Percentiles rank a stretch among this genome's conserved stretches.
phyloP scores from a whole-genome alignment of 1,139 yeast species.

The Candida sanyaensis region DNA sequence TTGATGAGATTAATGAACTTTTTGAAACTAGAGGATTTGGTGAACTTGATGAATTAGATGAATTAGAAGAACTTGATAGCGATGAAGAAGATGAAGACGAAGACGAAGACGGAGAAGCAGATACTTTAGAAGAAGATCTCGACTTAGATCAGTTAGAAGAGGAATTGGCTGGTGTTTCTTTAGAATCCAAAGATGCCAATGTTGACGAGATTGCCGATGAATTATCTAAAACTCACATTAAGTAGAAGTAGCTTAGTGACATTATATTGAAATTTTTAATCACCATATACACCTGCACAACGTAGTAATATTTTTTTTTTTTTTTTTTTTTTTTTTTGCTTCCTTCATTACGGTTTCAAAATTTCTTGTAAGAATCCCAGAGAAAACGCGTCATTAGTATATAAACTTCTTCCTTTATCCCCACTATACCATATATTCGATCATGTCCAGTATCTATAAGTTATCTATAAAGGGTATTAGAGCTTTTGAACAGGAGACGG shows the following conservation, averaged over 20 bases:
- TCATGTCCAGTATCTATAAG: constrained; percentile 70
- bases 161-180: constrained; percentile 42
- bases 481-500: constrained; percentile 79
- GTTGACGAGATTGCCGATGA: constrained; percentile 65
- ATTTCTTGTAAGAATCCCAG: neutral
- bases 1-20: constrained; percentile 41
- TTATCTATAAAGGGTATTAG: constrained; percentile 89
- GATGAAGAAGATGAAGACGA: constrained; percentile 79
- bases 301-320: neutral
- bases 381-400: neutral
- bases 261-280: neutral
- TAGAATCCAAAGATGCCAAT: constrained; percentile 26
- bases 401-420: neutral
- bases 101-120: constrained; percentile 60
- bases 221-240: constrained; percentile 55
- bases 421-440: neutral
- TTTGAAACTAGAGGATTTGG: constrained; percentile 79
- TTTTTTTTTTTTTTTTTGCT: neutral
- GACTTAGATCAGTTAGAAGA: constrained; percentile 62
- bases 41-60: constrained; percentile 88
- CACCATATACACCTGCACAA: neutral
- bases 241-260: constrained; percentile 14
- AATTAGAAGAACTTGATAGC: constrained; percentile 85
- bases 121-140: constrained; percentile 50
- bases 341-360: neutral